Evolutionary conservation across 148 eudicot species (phyloP).

Genomic region (Talinum fruticosum): DNA sequence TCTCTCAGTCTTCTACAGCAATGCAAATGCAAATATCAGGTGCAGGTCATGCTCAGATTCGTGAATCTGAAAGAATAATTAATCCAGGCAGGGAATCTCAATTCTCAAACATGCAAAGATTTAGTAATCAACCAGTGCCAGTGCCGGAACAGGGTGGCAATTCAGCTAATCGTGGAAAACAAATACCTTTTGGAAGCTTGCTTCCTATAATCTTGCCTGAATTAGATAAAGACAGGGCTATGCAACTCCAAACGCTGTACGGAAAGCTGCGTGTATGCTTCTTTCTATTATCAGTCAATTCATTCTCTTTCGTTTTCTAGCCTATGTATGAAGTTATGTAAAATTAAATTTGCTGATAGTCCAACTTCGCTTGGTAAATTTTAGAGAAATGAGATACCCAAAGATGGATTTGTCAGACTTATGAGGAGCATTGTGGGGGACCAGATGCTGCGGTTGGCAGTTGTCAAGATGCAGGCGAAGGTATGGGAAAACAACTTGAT

Average conservation of each 20-base stretch:
- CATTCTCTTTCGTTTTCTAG: not conserved
- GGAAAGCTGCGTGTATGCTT: slow-evolving; percentile 52
- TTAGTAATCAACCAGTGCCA: slow-evolving; percentile 41
- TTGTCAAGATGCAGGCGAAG: slow-evolving; percentile 69
- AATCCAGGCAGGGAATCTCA: slow-evolving; percentile 43
- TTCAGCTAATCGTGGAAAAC: slow-evolving; percentile 49
- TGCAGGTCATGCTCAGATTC: slow-evolving; percentile 32
- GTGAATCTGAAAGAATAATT: slow-evolving; percentile 35
- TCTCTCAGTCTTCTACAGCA: slow-evolving; percentile 35
- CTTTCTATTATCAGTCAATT: not conserved
- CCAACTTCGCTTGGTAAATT: slow-evolving; percentile 16
- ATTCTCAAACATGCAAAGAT: slow-evolving; percentile 38
- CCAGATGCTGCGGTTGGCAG: slow-evolving; percentile 87
- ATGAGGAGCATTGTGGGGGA: slow-evolving; percentile 89
- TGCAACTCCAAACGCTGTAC: slow-evolving; percentile 75
- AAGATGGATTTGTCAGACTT: slow-evolving; percentile 68
- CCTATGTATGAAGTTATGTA: not conserved
- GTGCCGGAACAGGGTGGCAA: slow-evolving; percentile 42
- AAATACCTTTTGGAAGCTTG: slow-evolving; percentile 84
- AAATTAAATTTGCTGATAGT: not conserved
- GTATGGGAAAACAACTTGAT: slow-evolving; percentile 29
- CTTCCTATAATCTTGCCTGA: slow-evolving; percentile 83
- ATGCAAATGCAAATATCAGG: slow-evolving; percentile 42
- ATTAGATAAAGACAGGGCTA: slow-evolving; percentile 80
- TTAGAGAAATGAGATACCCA: slow-evolving; percentile 85